Evolutionary conservation across 345 rosid species (phyloP), one percentile per base, ranked within the genome.

Genomic region (Camelina laxa): DNA sequence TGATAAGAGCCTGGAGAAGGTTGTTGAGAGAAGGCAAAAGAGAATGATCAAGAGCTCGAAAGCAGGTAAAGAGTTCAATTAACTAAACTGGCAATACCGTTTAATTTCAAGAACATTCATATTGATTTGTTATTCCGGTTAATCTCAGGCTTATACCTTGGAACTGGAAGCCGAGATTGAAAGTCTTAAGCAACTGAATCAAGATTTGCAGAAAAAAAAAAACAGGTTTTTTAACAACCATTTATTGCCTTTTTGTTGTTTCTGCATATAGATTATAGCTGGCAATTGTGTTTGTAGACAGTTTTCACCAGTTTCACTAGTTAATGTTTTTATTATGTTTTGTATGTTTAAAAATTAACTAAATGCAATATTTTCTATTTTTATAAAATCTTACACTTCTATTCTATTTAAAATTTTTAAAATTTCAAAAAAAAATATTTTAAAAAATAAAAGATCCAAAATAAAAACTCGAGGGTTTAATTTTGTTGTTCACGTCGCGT

Each of bases 31-130:
- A 87, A 95, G 98, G 79, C 99, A 92, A 67, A 89, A 86, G 79
- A 92, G 99, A 82, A 95, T 95, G 99, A 92, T 95, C 74, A 95
- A 92, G 86, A 95, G 99, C 99, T 68, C 91, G 99, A 21, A 95
- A 95, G 82, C 99, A 95, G 98, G 99, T 92, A 64, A 81, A 61
- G 31, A 67, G 38, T 70, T 48, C 20, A 36, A n/a, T 13, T 39
- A 10, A 56, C 35, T 6, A n/a, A 60, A 20, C 33, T 65, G 60
- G 22, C 20, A 17, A 60, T 21, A 58, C 57, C 1, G 15, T 7
- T 65, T 10, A 27, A 51, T 50, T 50, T 65, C 27, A 35, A 53
- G 41, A 51, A 12, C 2, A 13, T 67, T 51, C 42, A 33, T 65
- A 38, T 76, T 73, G 33, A 61, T 44, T 44, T 7, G 2, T 20